These are phyloP conservation scores for Cardiospermum halicacabum DNA, from an alignment of 345 rosid genomes.

Conservation along the genomic window DNA sequence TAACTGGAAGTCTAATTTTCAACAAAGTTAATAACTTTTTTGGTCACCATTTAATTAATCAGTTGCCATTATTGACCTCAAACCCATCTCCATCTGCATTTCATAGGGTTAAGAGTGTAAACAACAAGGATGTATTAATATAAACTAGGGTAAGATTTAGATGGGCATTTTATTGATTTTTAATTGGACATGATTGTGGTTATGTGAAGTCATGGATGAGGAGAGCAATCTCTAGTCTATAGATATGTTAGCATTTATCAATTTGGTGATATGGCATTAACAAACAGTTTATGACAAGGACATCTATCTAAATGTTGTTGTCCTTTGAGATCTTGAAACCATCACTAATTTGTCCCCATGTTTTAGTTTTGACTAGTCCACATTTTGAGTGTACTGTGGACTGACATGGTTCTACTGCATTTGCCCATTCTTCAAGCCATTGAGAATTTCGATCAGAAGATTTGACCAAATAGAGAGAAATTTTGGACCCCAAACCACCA, in stretches of 20 bases:
- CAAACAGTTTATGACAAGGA: neutral
- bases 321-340: neutral
- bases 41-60: neutral
- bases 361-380: neutral
- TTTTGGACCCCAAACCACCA: neutral
- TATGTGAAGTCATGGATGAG: neutral
- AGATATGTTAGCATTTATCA: neutral
- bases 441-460: neutral
- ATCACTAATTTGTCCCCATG: slow-evolving; percentile 10
- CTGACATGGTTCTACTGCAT: neutral
- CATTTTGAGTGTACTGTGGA: neutral
- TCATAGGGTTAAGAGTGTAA: neutral
- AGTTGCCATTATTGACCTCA: neutral
- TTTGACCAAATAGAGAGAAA: neutral
- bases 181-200: neutral
- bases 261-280: neutral
- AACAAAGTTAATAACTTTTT: neutral
- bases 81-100: neutral
- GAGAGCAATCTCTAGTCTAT: neutral
- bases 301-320: neutral
- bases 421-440: neutral
- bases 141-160: neutral
- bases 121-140: too few relatives aligned
- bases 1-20: neutral
- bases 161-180: too few relatives aligned